Evolutionary conservation across 106 monocot genomes (phyloP).

Genomic region (Dendrobium huoshanense): DNA sequence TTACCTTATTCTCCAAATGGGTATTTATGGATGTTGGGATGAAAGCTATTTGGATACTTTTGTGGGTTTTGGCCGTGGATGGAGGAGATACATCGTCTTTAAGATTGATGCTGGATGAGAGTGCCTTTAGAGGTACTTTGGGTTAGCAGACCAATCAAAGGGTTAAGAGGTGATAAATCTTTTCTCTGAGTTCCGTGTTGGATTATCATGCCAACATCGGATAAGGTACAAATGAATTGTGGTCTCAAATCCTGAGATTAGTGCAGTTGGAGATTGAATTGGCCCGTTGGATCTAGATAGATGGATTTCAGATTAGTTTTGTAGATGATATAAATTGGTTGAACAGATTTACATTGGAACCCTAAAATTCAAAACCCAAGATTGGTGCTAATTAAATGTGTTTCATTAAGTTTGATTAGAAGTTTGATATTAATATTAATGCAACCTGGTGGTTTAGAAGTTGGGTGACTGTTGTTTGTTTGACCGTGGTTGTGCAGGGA

Average conservation of each 20-base stretch:
- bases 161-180: too few relatives aligned
- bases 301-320: background rate
- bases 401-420: background rate
- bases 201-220: too few relatives aligned
- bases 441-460: background rate
- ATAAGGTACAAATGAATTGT: too few relatives aligned
- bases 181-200: too few relatives aligned
- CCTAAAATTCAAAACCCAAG: background rate
- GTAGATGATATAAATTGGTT: background rate
- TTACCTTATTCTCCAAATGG: too few relatives aligned
- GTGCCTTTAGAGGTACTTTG: too few relatives aligned
- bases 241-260: too few relatives aligned
- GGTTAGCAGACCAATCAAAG: too few relatives aligned
- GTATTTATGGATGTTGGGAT: too few relatives aligned
- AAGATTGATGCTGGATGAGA: background rate
- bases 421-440: background rate
- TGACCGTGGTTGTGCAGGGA: background rate
- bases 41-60: too few relatives aligned
- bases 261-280: too few relatives aligned
- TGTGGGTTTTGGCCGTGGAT: too few relatives aligned
- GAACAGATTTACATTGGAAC: background rate
- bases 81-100: background rate
- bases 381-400: background rate
- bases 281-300: background rate
- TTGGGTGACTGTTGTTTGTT: background rate